A percentile compares a stretch with the other conserved stretches of the same genome.
phyloP scores from a whole-genome alignment of 2,329 filamentous ascomycete species.

The Nothophoma quercina region DNA sequence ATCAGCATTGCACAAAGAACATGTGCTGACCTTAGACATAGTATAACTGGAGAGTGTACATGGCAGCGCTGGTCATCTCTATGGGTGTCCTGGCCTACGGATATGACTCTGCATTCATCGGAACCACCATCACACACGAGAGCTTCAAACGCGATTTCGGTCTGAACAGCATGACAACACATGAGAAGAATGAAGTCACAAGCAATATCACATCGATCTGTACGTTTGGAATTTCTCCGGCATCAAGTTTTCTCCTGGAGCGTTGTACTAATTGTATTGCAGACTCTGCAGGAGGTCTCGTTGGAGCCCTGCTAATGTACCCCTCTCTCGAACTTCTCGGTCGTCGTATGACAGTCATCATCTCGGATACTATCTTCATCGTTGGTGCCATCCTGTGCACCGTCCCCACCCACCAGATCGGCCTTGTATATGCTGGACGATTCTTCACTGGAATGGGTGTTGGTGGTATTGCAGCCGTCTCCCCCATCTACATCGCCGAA shows the following conservation, averaged over 20 bases:
- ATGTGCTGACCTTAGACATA: background rate
- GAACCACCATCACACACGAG: slow-evolving; percentile 72
- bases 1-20: slow-evolving; percentile 54
- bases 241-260: no score
- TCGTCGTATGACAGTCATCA: slow-evolving; percentile 59
- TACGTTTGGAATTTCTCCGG: slow-evolving; percentile 9
- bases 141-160: slow-evolving; percentile 75
- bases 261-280: background rate
- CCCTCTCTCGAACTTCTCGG: slow-evolving; percentile 56
- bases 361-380: slow-evolving; percentile 56
- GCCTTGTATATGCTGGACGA: slow-evolving; percentile 53
- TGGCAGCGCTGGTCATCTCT: slow-evolving; percentile 62
- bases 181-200: slow-evolving; percentile 53
- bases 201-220: slow-evolving; percentile 59
- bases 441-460: slow-evolving; percentile 50
- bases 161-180: slow-evolving; percentile 59
- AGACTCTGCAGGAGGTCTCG: slow-evolving; percentile 60
- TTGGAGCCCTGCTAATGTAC: slow-evolving; percentile 60
- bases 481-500: slow-evolving; percentile 68
- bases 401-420: slow-evolving; percentile 32
- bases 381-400: slow-evolving; percentile 51
- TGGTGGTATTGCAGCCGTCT: slow-evolving; percentile 58
- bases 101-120: slow-evolving; percentile 79
- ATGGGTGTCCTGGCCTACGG: slow-evolving; percentile 67
- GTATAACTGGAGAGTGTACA: slow-evolving; percentile 68